A percentile compares a stretch with the other conserved stretches of the same genome.
Conservation (phyloP, 2,329 filamentous ascomycete species). For the Diaporthe australafricana region DNA sequence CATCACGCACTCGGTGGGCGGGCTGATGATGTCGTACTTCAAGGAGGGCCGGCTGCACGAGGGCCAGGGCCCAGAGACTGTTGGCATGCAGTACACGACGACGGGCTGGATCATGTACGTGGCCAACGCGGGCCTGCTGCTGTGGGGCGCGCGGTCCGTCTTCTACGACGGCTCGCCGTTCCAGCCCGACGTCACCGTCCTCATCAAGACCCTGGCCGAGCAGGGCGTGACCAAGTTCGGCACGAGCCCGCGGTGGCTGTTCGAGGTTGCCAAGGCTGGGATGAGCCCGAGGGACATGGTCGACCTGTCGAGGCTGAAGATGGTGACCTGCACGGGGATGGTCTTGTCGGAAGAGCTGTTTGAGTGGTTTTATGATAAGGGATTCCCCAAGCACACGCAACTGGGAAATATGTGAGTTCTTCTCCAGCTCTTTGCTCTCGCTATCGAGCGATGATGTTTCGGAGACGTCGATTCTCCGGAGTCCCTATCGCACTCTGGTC, state of each 20-base stretch:
- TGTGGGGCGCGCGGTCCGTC: conserved; percentile 70
- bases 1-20: conserved; percentile 82
- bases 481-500: not conserved
- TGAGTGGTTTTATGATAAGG: conserved; percentile 81
- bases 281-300: conserved; percentile 71
- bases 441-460: not conserved
- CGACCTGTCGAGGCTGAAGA: conserved; percentile 70
- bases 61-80: conserved; percentile 51
- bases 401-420: conserved; percentile 75
- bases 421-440: not conserved
- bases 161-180: conserved; percentile 91
- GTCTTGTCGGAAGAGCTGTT: conserved; percentile 82
- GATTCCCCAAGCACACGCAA: conserved; percentile 75
- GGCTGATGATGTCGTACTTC: conserved; percentile 63
- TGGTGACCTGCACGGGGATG: conserved; percentile 83
- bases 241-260: conserved; percentile 80
- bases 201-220: conserved; percentile 71
- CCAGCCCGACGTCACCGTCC: conserved; percentile 72
- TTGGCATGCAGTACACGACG: conserved; percentile 69
- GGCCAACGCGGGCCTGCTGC: conserved; percentile 66
- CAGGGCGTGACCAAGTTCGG: conserved; percentile 79
- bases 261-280: conserved; percentile 74
- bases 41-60: conserved; percentile 72
- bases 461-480: too few species aligned
- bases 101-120: conserved; percentile 94